Percentiles rank a stretch among this genome's conserved stretches.
Conservation (phyloP, 179 eudicot genomes). For the Dionaea muscipula region DNA sequence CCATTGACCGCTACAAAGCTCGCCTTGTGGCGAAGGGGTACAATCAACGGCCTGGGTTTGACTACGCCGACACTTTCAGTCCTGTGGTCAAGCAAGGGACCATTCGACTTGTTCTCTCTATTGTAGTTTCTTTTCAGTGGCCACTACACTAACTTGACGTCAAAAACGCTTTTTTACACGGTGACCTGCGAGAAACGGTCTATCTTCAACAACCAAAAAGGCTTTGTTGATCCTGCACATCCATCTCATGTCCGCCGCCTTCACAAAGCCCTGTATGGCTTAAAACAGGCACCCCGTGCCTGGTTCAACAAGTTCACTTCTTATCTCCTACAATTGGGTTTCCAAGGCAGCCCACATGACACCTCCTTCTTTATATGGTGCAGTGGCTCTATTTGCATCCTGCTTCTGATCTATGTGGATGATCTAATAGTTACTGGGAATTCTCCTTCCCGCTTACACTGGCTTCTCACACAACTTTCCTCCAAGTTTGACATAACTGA, state of each 20-base stretch:
- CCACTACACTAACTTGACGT: no score
- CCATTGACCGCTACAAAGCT: neutral
- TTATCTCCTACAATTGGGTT: neutral
- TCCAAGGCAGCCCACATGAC: neutral
- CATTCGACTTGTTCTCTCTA: neutral
- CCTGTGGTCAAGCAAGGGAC: neutral
- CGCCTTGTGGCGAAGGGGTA: neutral
- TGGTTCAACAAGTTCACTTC: neutral
- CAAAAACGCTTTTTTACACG: no score
- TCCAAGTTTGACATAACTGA: neutral
- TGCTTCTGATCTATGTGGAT: neutral
- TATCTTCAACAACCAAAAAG: neutral
- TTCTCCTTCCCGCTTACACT: neutral
- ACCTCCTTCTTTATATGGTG: neutral
- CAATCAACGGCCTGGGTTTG: neutral
- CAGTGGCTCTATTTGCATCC: neutral
- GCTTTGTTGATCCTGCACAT: neutral
- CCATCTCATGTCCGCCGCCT: neutral
- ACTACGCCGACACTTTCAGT: neutral
- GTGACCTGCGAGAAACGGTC: no score
- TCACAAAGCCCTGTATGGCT: neutral
- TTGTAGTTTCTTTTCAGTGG: neutral
- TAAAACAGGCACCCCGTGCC: neutral
- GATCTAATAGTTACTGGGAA: neutral
- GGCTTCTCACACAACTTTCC: neutral